These are phyloP conservation scores for Kodamaea plutei DNA, from an alignment of 1,139 yeast species.

Conservation along the genomic window DNA sequence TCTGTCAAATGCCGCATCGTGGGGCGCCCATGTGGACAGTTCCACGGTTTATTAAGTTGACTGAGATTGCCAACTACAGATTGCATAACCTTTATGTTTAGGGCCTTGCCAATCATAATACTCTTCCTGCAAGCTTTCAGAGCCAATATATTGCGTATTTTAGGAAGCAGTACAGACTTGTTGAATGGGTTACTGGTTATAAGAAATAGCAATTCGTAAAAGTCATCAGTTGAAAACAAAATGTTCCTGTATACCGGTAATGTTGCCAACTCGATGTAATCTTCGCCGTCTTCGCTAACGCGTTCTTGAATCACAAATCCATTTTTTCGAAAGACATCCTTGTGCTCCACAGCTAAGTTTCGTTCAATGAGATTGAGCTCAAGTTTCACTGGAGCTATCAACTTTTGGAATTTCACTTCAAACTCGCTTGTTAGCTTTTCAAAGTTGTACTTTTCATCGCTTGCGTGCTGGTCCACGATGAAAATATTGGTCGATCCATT, in stretches of 20 bases:
- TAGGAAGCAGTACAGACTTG: constrained; percentile 59
- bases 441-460: constrained; percentile 90
- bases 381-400: constrained; percentile 61
- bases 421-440: constrained; percentile 61
- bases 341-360: constrained; percentile 58
- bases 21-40: constrained; percentile 98
- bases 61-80: constrained; percentile 66
- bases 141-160: constrained; percentile 79
- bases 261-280: constrained; percentile 51
- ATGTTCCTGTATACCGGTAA: constrained; percentile 73
- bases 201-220: constrained; percentile 68
- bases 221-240: constrained; percentile 62
- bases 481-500: constrained; percentile 52
- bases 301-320: constrained; percentile 61
- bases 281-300: constrained; percentile 44
- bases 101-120: constrained; percentile 85
- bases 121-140: constrained; percentile 93
- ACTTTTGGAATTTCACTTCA: constrained; percentile 53
- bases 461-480: constrained; percentile 95
- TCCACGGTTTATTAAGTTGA: constrained; percentile 88
- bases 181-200: constrained; percentile 34
- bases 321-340: constrained; percentile 56
- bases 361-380: constrained; percentile 79
- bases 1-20: constrained; percentile 88
- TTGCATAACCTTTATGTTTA: constrained; percentile 57